Evolutionary conservation across 2,329 filamentous ascomycete species (phyloP).

Genomic region (Xylaria arbuscula): DNA sequence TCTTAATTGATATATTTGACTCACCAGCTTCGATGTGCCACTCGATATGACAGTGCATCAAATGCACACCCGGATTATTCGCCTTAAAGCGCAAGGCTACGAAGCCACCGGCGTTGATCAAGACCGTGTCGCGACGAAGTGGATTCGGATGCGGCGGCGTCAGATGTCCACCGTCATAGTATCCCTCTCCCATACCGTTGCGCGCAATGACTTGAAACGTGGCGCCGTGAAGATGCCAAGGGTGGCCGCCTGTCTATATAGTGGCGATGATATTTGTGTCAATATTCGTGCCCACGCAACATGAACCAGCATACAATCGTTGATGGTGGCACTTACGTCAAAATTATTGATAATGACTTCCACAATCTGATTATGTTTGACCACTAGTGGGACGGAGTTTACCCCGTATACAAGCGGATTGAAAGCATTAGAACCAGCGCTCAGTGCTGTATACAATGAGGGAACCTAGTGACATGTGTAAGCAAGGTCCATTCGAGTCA

Average conservation of each 20-base stretch:
- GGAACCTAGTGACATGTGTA: constrained; percentile 27
- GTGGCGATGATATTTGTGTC: not conserved
- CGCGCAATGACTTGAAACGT: constrained; percentile 29
- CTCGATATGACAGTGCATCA: constrained; percentile 36
- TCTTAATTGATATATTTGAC: not conserved
- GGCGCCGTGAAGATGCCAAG: constrained; percentile 32
- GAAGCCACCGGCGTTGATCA: constrained; percentile 29
- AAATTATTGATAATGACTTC: constrained; percentile 35
- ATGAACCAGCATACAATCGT: not conserved
- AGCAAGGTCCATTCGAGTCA: not conserved
- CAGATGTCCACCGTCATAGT: constrained; percentile 11
- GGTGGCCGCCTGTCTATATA: constrained; percentile 25
- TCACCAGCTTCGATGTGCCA: constrained; percentile 35
- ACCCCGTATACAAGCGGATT: constrained; percentile 31
- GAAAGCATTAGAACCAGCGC: constrained; percentile 24
- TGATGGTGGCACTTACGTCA: constrained; percentile 26
- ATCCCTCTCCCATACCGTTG: constrained; percentile 22
- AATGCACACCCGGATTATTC: constrained; percentile 27
- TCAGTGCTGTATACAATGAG: constrained; percentile 29
- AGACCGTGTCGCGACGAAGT: constrained; percentile 33
- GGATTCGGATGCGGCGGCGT: constrained; percentile 25
- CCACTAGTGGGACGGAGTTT: constrained; percentile 26
- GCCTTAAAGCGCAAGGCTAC: constrained; percentile 31
- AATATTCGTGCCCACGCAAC: not conserved
- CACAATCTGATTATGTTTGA: constrained; percentile 25